Base-by-base conservation (phyloP, 192 early-diverging fungal species). In the Coemansia sp. region DNA sequence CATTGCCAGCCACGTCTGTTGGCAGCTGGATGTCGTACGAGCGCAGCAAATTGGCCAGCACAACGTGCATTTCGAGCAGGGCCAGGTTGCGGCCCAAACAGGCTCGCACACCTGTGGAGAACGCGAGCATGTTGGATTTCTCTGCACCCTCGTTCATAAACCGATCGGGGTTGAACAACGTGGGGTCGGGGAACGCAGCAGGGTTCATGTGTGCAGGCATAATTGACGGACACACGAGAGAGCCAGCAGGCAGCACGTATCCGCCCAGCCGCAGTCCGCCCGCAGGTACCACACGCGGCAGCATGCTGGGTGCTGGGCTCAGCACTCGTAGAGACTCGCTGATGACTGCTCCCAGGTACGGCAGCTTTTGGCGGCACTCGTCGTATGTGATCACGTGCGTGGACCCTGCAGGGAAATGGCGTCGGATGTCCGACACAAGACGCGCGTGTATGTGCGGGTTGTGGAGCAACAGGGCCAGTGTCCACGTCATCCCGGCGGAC, bases 21-120 rank as follows among this genome's bases (percentile, higher is more conserved):
- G 64, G 58, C 9, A 69, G 29, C 2, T 38, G 7, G 15, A 82
- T 17, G 35, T 78, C 55, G 27, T 70, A 83, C 55, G 60, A 35
- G 5, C 65, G 65, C 9, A 85, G 60, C 21, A 85, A 41, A 56
- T 75, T 75, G 17, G 69, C 60, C 53, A 85, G 51, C 19, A 82
- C 71, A 0, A 84, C 37, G 27, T 74, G 58, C 83, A 86, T 73
- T 57, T 84, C 83, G 5, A 82, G 56, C 5, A 76, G 57, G 7
- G 84, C 84, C 69, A 86, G 56, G 60, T 80, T 76, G 19, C 73
- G 65, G 17, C 83, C 83, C 41, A 83, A 45, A 15, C 84, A 86
- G 3, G 80, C 72, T 4, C 83, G 79, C 24, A 77, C 75, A n/a
- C 84, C 84, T 3, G 63, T 73, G 0, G 84, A 79, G 52, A 86